A percentile compares a stretch with the other conserved stretches of the same genome.
These are phyloP conservation scores for Talaromyces pinophilus DNA, from an alignment of 2,329 filamentous ascomycete genomes.

Conservation along the genomic window DNA sequence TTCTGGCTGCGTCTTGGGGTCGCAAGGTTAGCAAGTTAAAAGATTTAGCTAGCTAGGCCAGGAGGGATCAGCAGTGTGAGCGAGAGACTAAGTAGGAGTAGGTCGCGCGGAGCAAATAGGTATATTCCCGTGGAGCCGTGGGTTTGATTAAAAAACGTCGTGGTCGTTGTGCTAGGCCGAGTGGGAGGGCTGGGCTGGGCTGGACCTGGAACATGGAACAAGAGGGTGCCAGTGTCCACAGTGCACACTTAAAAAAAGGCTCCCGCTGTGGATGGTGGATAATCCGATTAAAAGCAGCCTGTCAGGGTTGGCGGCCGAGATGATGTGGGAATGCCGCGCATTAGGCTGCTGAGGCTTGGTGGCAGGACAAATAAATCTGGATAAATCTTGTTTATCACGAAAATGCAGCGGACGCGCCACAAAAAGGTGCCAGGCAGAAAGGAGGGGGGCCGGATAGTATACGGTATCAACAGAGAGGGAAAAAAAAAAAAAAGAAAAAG, in stretches of 20 bases:
- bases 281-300: slow-evolving; percentile 9
- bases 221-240: slow-evolving; percentile 2
- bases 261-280: slow-evolving; percentile 19
- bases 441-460: background rate
- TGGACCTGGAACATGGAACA: background rate
- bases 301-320: background rate
- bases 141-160: slow-evolving; percentile 2
- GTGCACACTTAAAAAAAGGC: slow-evolving; percentile 19
- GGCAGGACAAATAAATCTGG: slow-evolving; percentile 4
- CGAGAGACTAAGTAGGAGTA: slow-evolving; percentile 7
- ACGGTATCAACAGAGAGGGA: background rate
- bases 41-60: slow-evolving; percentile 5
- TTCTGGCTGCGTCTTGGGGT: slow-evolving; percentile 21
- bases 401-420: background rate
- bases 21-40: slow-evolving; percentile 16
- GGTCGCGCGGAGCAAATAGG: slow-evolving; percentile 6
- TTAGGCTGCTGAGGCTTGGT: background rate
- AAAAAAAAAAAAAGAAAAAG: background rate
- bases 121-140: slow-evolving; percentile 8
- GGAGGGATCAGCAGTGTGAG: slow-evolving; percentile 5
- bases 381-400: background rate
- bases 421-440: background rate
- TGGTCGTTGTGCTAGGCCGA: slow-evolving; percentile 1
- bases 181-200: slow-evolving; percentile 1
- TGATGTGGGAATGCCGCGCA: slow-evolving; percentile 10